Evolutionary conservation across 306 rosid genomes (phyloP).

Genomic region (Cyamopsis tetragonoloba): DNA sequence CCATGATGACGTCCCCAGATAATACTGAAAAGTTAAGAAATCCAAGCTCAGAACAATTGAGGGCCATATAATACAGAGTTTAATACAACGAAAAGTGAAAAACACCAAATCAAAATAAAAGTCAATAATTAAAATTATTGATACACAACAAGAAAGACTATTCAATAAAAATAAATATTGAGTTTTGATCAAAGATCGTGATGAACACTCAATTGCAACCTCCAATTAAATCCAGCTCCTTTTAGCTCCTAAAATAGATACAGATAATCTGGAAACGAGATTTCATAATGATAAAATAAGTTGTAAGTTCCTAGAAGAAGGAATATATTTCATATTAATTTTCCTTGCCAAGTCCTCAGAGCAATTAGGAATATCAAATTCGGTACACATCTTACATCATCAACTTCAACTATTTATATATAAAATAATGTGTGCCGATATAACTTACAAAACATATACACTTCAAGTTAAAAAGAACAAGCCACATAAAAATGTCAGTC

Average conservation of each 20-base stretch:
- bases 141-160: too few species aligned
- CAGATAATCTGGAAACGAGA: background rate
- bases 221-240: background rate
- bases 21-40: background rate
- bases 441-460: slow-evolving; percentile 87
- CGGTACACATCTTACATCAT: slow-evolving; percentile 35
- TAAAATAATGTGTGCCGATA: slow-evolving; percentile 45
- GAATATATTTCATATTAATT: slow-evolving; percentile 22
- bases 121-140: too few species aligned
- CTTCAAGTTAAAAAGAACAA: slow-evolving; percentile 53
- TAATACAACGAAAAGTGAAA: too few species aligned
- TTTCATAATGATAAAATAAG: background rate
- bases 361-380: slow-evolving; percentile 24
- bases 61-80: too few species aligned
- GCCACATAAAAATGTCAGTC: slow-evolving; percentile 57
- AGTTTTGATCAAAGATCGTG: too few species aligned
- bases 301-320: slow-evolving; percentile 21
- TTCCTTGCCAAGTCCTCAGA: slow-evolving; percentile 21
- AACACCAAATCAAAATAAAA: too few species aligned
- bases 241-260: background rate
- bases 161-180: too few species aligned
- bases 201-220: too few species aligned
- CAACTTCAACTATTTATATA: slow-evolving; percentile 46
- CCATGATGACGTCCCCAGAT: background rate
- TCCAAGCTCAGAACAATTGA: background rate